Evolutionary conservation across 345 rosid species (phyloP), one percentile per base, ranked within the genome.

Genomic region (Streptanthus diversifolius): DNA sequence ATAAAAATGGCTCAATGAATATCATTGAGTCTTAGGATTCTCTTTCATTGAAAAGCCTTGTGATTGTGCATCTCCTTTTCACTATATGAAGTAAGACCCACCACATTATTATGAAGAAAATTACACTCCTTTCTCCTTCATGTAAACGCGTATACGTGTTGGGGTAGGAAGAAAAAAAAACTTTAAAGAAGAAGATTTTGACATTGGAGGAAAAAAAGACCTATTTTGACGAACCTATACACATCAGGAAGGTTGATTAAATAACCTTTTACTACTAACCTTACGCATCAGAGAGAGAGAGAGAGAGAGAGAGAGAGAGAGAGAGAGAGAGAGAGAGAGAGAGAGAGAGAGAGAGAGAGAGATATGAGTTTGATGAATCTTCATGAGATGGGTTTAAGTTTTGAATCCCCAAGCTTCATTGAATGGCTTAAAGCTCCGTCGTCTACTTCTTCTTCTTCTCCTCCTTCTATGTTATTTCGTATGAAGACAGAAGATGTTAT

Each of bases 41-140:
- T 77, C 72, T 71, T 77, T 57, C 72, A 14, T 70, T 48, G 76
- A 71, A 77, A 72, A 77, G 63, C 80, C 76, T 77, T 69, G 75
- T 15, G 80, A 45, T 77, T 58, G 56, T 77, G 80, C 80, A 58
- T 55, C 43, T 76, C 59, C 72, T 70, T 76, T 76, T 63, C 80
- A 70, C 76, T 70, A 48, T 63, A 8, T 21, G 12, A 71, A 68
- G 79, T 68, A 77, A 76, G 62, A 64, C 76, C 76, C 80, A 77
- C 80, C 76, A 71, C 74, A 68, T 5, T 51, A 0, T 0, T 75
- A 11, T 51, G 29, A 62, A 52, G 44, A 45, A 56, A 43, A 4
- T 33, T 60, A 61, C 65, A 63, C 61, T 14, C 12, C 48, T 49
- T 71, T 49, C 39, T 36, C 27, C 62, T 77, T 39, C 2, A 25